These are phyloP conservation scores for Fusarium bactridioides DNA, from an alignment of 2,329 filamentous ascomycete genomes.

Conservation along the genomic window DNA sequence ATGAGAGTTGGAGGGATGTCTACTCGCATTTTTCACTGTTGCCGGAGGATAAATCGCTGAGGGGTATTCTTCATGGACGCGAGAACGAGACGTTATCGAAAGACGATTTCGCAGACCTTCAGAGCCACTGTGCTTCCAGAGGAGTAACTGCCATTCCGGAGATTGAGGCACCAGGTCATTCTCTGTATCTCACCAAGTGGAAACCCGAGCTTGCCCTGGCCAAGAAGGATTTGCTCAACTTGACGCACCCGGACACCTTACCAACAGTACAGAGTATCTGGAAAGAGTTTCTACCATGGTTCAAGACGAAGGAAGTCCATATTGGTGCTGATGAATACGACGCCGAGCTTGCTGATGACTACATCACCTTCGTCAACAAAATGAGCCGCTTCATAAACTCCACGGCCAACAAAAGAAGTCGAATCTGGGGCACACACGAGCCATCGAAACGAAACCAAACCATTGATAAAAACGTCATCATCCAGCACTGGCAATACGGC, in stretches of 20 bases:
- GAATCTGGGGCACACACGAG: slow-evolving; percentile 13
- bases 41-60: not conserved
- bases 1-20: slow-evolving; percentile 11
- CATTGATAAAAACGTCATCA: not conserved
- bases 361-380: slow-evolving; percentile 17
- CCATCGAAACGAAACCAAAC: slow-evolving; percentile 14
- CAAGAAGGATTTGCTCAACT: slow-evolving; percentile 5
- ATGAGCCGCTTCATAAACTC: slow-evolving; percentile 20
- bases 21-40: slow-evolving; percentile 18
- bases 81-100: slow-evolving; percentile 13
- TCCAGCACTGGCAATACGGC: slow-evolving; percentile 23
- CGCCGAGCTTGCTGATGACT: slow-evolving; percentile 13
- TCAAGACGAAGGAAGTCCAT: slow-evolving; percentile 7
- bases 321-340: slow-evolving; percentile 21
- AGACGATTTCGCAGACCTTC: not conserved
- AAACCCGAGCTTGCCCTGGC: slow-evolving; percentile 6
- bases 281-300: slow-evolving; percentile 11
- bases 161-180: slow-evolving; percentile 3
- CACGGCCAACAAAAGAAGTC: not conserved
- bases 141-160: slow-evolving; percentile 3
- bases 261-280: slow-evolving; percentile 13
- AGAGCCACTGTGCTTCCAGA: slow-evolving; percentile 7
- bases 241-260: not conserved
- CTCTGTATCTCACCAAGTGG: slow-evolving; percentile 19
- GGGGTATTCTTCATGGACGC: slow-evolving; percentile 4